Percentiles rank a stretch among this genome's conserved stretches.
phyloP scores from a whole-genome alignment of 129 eudicot genomes.

The Pulicaria dysenterica region DNA sequence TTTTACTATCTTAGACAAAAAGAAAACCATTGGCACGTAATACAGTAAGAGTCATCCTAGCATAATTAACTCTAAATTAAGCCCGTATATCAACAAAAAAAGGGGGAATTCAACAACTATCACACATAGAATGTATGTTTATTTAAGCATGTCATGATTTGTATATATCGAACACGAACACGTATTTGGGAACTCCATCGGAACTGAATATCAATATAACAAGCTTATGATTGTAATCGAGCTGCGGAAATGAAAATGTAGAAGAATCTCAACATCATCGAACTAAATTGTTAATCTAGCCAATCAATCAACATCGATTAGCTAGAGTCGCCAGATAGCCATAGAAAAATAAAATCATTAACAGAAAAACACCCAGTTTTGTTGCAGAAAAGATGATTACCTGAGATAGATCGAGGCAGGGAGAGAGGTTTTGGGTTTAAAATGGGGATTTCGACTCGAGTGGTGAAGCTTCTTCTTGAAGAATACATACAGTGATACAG shows the following conservation, averaged over 20 bases:
- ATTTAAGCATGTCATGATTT: background rate
- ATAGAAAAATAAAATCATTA: background rate
- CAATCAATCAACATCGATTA: background rate
- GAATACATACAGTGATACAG: background rate
- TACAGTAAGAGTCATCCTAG: background rate
- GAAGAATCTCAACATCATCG: conserved; percentile 15
- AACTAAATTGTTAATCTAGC: conserved; percentile 10
- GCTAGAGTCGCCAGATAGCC: conserved; percentile 8
- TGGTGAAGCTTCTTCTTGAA: background rate
- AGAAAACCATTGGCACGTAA: background rate
- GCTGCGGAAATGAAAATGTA: conserved; percentile 6
- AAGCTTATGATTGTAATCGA: conserved; percentile 12
- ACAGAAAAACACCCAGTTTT: background rate
- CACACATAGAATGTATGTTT: background rate
- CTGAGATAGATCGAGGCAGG: conserved; percentile 25
- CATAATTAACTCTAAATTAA: background rate
- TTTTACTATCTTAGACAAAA: background rate
- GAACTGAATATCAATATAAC: background rate
- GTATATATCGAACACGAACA: background rate
- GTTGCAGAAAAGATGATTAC: conserved; percentile 27
- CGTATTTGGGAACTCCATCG: background rate
- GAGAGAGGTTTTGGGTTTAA: conserved; percentile 17
- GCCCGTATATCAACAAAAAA: background rate
- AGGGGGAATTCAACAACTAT: background rate
- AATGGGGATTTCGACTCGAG: conserved; percentile 7